Conservation (phyloP, 345 rosid genomes). For the Salix koriyanagi region DNA sequence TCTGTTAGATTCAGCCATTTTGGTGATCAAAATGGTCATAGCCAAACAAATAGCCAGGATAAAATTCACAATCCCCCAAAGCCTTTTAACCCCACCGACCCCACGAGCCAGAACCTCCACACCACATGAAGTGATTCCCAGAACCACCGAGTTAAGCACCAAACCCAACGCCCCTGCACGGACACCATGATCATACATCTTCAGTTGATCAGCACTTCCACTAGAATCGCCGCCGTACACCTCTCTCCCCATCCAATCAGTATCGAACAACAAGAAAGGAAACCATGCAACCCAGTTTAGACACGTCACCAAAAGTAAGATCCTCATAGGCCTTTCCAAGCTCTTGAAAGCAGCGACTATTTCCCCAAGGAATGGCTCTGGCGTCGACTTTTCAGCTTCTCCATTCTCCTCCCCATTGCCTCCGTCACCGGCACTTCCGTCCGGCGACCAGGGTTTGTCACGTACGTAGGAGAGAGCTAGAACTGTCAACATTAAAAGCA, state of each 20-base stretch:
- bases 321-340: conserved; percentile 64
- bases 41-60: conserved; percentile 54
- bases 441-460: conserved; percentile 40
- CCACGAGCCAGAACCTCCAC: conserved; percentile 41
- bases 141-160: conserved; percentile 68
- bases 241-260: conserved; percentile 93
- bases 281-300: conserved; percentile 92
- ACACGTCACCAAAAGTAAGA: conserved; percentile 63
- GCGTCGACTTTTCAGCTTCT: neutral
- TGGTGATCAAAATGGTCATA: conserved; percentile 51
- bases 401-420: neutral
- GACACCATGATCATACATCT: conserved; percentile 59
- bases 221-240: conserved; percentile 71
- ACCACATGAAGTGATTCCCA: conserved; percentile 58
- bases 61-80: conserved; percentile 74
- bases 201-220: conserved; percentile 21
- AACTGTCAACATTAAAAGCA: conserved; percentile 40
- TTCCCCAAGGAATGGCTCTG: conserved; percentile 34
- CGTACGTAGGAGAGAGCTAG: conserved; percentile 43
- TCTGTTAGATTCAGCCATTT: conserved; percentile 51
- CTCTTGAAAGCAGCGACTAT: conserved; percentile 43
- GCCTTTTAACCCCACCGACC: conserved; percentile 49
- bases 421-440: neutral
- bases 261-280: conserved; percentile 75
- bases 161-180: conserved; percentile 78